phyloP scores from a whole-genome alignment of 1,284 basidiomycete species.

The Cryptococcus sp. region DNA sequence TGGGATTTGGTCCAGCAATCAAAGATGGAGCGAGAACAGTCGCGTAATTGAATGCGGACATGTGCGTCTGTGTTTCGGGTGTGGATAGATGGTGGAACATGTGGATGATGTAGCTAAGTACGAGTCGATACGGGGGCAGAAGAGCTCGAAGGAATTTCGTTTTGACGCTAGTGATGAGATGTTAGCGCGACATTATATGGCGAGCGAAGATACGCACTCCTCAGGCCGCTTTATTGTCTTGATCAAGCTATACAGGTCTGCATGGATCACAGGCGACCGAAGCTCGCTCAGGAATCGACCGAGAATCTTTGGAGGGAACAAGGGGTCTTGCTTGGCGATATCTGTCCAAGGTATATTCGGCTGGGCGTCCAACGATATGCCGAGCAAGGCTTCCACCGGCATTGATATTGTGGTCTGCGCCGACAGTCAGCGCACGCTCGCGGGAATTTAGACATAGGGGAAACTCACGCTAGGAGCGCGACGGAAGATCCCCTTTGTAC shows the following conservation, averaged over 20 bases:
- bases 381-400: conserved; percentile 25
- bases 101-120: conserved; percentile 27
- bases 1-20: conserved; percentile 33
- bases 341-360: conserved; percentile 37
- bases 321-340: conserved; percentile 35
- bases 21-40: conserved; percentile 43
- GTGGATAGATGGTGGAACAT: conserved; percentile 27
- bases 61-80: conserved; percentile 30
- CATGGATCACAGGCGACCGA: conserved; percentile 22
- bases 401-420: conserved; percentile 24
- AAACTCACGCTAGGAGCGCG: conserved; percentile 34
- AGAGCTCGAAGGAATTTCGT: conserved; percentile 22
- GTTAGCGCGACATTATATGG: neutral
- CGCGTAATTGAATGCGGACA: conserved; percentile 33
- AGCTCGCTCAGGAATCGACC: conserved; percentile 22
- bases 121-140: neutral
- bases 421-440: neutral
- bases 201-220: conserved; percentile 20
- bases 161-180: conserved; percentile 18
- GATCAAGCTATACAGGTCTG: conserved; percentile 23
- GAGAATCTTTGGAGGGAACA: conserved; percentile 38
- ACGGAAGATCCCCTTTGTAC: conserved; percentile 44
- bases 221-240: conserved; percentile 10
- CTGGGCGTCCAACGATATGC: conserved; percentile 28
- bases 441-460: neutral